Base-by-base conservation (phyloP, 164 flowering plant genomes). In the Tinospora cordifolia region DNA sequence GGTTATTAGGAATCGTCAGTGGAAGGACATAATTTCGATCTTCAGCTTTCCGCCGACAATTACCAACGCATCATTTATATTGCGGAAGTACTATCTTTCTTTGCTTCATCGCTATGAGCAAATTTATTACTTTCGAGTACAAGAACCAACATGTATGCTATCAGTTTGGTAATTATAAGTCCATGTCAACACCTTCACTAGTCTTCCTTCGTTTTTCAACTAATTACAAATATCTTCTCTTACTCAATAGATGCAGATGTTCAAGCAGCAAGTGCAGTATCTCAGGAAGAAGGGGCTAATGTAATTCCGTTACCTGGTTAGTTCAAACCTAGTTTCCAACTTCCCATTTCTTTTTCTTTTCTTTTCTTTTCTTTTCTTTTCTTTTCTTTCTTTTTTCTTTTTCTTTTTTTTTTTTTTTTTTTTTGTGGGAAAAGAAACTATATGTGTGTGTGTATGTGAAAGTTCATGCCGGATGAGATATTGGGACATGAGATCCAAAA, bases 71-170 rank as follows among this genome's bases (percentile, higher is more conserved):
- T 88, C 93, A 59, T 90, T 88, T 81, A 84, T 85, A 41, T 72
- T 90, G 69, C 79, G 93, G 30, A 92, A 84, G 81, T 83, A 88
- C 70, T 92, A 92, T 72, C 68, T 83, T 2, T 86, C 91, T 19
- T 76, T 92, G 74, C 87, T 92, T 58, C 84, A 86, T 80, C 89
- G 89, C 68, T 92, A 84, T 62, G 98, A 92, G 87, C 93, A 88
- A 79, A 86, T 80, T 13, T 92, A 88, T 78, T 88, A 79, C 78
- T 87, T 88, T 74, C 80, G 75, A 62, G 83, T 72, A 73, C 79
- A 79, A 76, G 75, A 62, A 24, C 81, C 79, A 30, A 69, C 81
- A 63, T 90, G 88, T 87, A 78, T 25, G 80, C 57, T 46, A 3
- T 40, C 3, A 59, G 46, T 51, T 49, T 34, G 40, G 54, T 68